Base-by-base conservation (phyloP, 768 basidiomycete genomes). In the Phlegmacium glaucopus region DNA sequence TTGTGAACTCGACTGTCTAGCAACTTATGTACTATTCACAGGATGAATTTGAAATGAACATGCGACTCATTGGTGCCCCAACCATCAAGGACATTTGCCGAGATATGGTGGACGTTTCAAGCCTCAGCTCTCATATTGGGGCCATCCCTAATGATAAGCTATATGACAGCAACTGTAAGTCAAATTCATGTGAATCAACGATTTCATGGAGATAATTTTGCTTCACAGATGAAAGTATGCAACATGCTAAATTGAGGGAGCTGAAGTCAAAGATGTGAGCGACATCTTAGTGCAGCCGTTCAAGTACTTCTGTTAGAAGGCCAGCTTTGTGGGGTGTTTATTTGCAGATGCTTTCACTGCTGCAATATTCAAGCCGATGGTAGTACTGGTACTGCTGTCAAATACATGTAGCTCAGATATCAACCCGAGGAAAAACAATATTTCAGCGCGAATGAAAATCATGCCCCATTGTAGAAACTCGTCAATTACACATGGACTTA, bases 11-110 rank as follows among this genome's bases (percentile, higher is more conserved):
- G 12, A 44, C 39, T 22, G 27, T 28, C 35, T 34, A 10, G 27
- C 35, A 26, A 34, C 36, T 34, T 74, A 86, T 22, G 32, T 11
- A 6, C 50, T 8, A 56, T 88, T 93, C 42, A 61, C 60, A 97
- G 92, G 91, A 94, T 56, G 95, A 99, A 65, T 92, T 99, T 57
- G 91, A 94, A 72, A 96, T 97, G 94, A 93, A 94, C 66, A 77
- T 96, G 79, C 85, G 94, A 10, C 74, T 97, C 1, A 65, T 98
- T 27, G 94, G 94, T 9, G 93, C 94, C 1, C 81, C 76, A 4
- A 87, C 79, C 0, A 64, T 98, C 37, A 77, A 76, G 44, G 91
- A 97, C 28, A 71, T 98, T 47, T 80, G 83, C 1, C 90, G 88
- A 0, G 80, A 82, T 37, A 94, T 98, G 94, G 91, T 98, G 7